Percentiles rank a stretch among this genome's conserved stretches.
These are phyloP conservation scores for Coniochaeta prunicola DNA, from an alignment of 2,329 filamentous ascomycete genomes.

Conservation along the genomic window DNA sequence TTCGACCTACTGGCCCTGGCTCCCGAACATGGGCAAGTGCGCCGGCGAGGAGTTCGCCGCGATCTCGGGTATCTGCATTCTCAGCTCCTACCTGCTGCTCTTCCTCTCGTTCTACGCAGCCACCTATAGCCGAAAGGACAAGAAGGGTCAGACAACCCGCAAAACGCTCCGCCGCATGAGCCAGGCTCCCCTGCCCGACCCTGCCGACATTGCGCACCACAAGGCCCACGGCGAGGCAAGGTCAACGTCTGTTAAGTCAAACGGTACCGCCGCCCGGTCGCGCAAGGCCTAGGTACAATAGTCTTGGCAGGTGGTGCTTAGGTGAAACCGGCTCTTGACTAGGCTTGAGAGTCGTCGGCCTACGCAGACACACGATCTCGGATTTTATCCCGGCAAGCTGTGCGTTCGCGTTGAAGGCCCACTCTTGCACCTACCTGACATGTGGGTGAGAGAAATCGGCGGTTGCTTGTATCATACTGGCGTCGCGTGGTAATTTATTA, in stretches of 20 bases:
- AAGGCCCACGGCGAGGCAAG: slow-evolving; percentile 44
- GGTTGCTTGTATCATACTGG: neutral
- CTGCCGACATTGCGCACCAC: slow-evolving; percentile 64
- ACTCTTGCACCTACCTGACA: neutral
- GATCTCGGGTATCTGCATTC: slow-evolving; percentile 82
- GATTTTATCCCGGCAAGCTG: neutral
- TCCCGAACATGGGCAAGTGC: slow-evolving; percentile 80
- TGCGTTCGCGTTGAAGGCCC: too few relatives aligned
- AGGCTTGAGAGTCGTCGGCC: neutral
- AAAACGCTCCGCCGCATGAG: slow-evolving; percentile 64
- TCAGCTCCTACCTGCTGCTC: slow-evolving; percentile 91
- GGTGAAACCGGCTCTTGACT: neutral
- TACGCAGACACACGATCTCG: neutral
- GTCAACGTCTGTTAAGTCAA: slow-evolving; percentile 47
- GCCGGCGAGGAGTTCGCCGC: slow-evolving; percentile 96
- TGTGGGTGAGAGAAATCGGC: neutral
- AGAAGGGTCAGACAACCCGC: slow-evolving; percentile 72
- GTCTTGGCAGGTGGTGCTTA: neutral
- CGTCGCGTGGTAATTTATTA: neutral
- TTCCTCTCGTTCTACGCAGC: slow-evolving; percentile 99
- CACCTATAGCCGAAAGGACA: slow-evolving; percentile 77
- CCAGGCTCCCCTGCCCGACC: slow-evolving; percentile 68
- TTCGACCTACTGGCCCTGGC: slow-evolving; percentile 77
- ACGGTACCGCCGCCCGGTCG: slow-evolving; percentile 52
- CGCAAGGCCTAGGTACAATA: slow-evolving; percentile 55